Evolutionary conservation across 75 land plant species (phyloP).

Genomic region (Adiantum capillusveneris): DNA sequence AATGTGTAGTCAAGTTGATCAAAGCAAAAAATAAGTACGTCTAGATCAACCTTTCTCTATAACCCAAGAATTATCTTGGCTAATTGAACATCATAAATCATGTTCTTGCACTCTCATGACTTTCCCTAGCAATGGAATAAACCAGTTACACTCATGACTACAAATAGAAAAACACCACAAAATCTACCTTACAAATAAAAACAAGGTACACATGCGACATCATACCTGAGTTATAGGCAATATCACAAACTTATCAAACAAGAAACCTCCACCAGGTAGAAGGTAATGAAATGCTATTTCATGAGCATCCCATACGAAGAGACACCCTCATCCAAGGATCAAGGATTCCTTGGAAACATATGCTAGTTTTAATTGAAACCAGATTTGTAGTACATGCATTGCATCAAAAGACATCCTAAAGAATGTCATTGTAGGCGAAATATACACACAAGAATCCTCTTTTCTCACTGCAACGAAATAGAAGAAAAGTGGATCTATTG

Average conservation of each 20-base stretch:
- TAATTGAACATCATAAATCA: too few species aligned
- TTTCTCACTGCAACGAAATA: slow-evolving; percentile 54
- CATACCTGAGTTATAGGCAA: slow-evolving; percentile 87
- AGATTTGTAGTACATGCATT: slow-evolving; percentile 59
- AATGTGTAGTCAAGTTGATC: too few species aligned
- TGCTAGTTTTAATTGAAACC: slow-evolving; percentile 78
- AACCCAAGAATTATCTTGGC: too few species aligned
- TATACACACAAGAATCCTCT: slow-evolving; percentile 44
- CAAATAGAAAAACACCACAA: too few species aligned
- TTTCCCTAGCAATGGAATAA: too few species aligned
- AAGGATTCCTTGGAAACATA: slow-evolving; percentile 76
- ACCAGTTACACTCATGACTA: too few species aligned
- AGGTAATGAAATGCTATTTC: slow-evolving; percentile 65
- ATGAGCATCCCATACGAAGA: slow-evolving; percentile 79
- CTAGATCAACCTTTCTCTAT: too few species aligned
- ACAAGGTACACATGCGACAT: too few species aligned
- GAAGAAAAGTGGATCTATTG: slow-evolving; percentile 82
- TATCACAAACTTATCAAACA: slow-evolving; percentile 74
- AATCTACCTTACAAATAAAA: too few species aligned
- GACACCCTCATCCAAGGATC: slow-evolving; percentile 85
- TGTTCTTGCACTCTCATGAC: too few species aligned
- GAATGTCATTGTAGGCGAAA: slow-evolving; percentile 53
- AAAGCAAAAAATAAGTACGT: not conserved
- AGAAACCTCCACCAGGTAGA: slow-evolving; percentile 53
- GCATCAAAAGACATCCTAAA: slow-evolving; percentile 62